Base-by-base conservation (phyloP, 805 yeast genomes). In the Candida arabinofermentans region DNA sequence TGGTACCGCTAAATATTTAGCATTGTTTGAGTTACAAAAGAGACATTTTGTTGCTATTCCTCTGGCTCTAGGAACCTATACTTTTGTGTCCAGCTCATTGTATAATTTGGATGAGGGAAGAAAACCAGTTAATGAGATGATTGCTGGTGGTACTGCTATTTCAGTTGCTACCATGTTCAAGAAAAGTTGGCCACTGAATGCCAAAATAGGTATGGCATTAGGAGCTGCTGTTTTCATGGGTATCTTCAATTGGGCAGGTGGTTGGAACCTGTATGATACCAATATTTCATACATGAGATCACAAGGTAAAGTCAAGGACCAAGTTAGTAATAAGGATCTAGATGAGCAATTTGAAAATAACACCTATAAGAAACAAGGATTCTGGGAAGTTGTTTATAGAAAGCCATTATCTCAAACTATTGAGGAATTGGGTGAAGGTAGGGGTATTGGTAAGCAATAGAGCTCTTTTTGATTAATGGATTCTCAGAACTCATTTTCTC, bases 321-420 rank as follows among this genome's bases (percentile, higher is more conserved):
- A 64, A 66, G 48, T 64, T 53, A 48, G 56, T 24, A 61, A 61
- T 44, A 61, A 61, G 44, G 64, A 64, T 17, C 52, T 67, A 38
- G 69, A 60, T 37, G 61, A 59, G 38, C 63, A 61, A 9, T 50
- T 53, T 36, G 54, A 51, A 10, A 53, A 55, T 34, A 58, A 59
- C 23, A 51, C 57, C 19, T 63, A 64, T 34, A 62, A 64, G 46
- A 68, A 59, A 43, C 82, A 77, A 57, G 81, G 81, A 29, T 84
- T 85, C 66, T 87, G 89, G 89, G 91, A 86, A 49, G 81, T 81
- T 27, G 77, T 79, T 59, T 77, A 80, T 68, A 81, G 96, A 71
- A 77, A 86, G 57, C 95, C 95, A 14, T 66, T 86, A 50, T 79
- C 88, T 17, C 89, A 85, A 65, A 85, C 95, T 8, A 75, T 83